Conservation (phyloP, 495 filamentous ascomycete species). For the Xylaria castorea region DNA sequence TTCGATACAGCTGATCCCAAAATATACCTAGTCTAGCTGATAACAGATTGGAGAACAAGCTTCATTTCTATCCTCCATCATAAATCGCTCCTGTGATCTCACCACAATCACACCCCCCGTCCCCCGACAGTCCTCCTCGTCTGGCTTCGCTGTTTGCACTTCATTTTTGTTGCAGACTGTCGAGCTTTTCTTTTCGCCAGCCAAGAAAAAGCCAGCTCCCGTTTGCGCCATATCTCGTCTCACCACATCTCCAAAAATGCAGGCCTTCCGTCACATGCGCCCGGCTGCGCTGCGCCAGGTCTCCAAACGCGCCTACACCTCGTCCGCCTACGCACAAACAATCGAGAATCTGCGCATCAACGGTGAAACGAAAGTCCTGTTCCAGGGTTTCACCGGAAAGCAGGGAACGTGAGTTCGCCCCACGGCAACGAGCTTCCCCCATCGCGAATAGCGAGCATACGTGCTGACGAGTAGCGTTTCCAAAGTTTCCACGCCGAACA, state of each 20-base stretch:
- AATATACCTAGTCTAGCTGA: slow-evolving; percentile 9
- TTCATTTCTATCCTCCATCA: slow-evolving; percentile 2
- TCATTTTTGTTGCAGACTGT: background rate
- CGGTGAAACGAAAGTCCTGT: slow-evolving; percentile 89
- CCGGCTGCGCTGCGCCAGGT: slow-evolving; percentile 52
- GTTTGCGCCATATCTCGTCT: slow-evolving; percentile 30
- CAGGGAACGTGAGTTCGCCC: slow-evolving; percentile 88
- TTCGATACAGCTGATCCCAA: slow-evolving; percentile 12
- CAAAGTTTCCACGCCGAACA: slow-evolving; percentile 93
- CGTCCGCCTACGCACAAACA: slow-evolving; percentile 77
- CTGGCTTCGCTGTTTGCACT: slow-evolving; percentile 15
- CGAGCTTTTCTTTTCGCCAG: background rate
- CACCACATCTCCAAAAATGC: slow-evolving; percentile 42
- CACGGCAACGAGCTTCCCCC: background rate
- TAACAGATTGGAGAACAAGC: slow-evolving; percentile 9
- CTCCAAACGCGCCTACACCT: slow-evolving; percentile 72
- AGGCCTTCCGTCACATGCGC: slow-evolving; percentile 56
- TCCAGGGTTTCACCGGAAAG: slow-evolving; percentile 97
- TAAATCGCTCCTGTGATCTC: slow-evolving; percentile 4
- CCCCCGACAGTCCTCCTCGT: background rate
- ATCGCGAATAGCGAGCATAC: background rate
- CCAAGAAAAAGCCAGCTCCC: background rate
- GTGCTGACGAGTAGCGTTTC: slow-evolving; percentile 29
- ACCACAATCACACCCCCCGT: background rate
- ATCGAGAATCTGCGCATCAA: slow-evolving; percentile 92